Conservation (phyloP, 345 rosid species). For the Geranium rotundifolium region DNA sequence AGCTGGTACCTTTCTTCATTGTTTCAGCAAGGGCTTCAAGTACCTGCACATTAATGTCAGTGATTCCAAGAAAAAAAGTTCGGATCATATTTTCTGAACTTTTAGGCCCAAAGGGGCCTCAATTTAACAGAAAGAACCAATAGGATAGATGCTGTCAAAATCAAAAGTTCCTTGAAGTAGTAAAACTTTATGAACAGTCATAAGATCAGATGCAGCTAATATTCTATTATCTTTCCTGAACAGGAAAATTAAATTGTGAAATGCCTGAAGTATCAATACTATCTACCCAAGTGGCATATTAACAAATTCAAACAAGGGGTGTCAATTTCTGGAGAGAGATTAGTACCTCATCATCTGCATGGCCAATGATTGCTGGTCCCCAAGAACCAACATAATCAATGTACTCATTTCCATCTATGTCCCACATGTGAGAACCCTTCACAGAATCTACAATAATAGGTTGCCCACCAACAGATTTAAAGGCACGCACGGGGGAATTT, state of each 20-base stretch:
- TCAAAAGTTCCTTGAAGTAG: not conserved
- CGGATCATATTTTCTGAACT: too few species aligned
- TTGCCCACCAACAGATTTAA: conserved; percentile 94
- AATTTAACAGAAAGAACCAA: too few species aligned
- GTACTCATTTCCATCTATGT: conserved; percentile 90
- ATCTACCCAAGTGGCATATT: not conserved
- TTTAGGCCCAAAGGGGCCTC: too few species aligned
- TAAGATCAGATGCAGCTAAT: not conserved
- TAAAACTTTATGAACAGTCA: not conserved
- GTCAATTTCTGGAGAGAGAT: not conserved
- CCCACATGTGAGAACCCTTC: conserved; percentile 92
- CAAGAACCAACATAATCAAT: conserved; percentile 95
- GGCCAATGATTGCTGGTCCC: conserved; percentile 98
- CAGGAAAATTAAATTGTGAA: not conserved
- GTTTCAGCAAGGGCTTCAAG: conserved; percentile 80
- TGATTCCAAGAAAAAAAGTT: not conserved
- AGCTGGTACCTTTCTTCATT: conserved; percentile 97
- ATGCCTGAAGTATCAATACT: not conserved
- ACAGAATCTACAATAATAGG: conserved; percentile 81
- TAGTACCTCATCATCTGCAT: conserved; percentile 81
- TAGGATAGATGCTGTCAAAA: too few species aligned
- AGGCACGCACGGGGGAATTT: conserved; percentile 91
- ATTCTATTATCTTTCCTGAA: not conserved
- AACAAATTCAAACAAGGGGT: not conserved
- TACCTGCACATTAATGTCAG: conserved; percentile 31